Percentiles rank a stretch among this genome's conserved stretches.
Evolutionary conservation across 768 basidiomycete genomes (phyloP).

Genomic region (Pleurotus eryngii): DNA sequence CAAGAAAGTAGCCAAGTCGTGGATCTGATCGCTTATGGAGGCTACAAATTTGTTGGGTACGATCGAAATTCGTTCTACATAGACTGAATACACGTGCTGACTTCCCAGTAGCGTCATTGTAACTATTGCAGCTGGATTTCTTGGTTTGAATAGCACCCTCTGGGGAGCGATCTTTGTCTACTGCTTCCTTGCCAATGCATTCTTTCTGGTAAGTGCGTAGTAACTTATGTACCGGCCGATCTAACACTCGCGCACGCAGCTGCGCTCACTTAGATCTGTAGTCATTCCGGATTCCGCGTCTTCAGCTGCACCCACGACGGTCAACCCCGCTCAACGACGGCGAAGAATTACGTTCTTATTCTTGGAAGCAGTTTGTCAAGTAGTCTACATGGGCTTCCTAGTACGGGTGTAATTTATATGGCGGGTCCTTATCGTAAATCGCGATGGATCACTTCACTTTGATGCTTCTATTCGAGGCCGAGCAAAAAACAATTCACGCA

Average conservation of each 20-base stretch:
- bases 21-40: conserved; percentile 88
- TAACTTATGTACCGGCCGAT: background rate
- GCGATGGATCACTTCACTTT: no score
- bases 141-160: conserved; percentile 58
- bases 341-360: conserved; percentile 88
- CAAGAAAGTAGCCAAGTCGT: conserved; percentile 66
- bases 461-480: no score
- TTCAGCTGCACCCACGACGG: conserved; percentile 40
- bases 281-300: conserved; percentile 78
- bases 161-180: conserved; percentile 79
- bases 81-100: background rate
- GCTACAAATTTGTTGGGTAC: conserved; percentile 97
- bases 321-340: conserved; percentile 78
- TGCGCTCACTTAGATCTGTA: conserved; percentile 89
- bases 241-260: conserved; percentile 39
- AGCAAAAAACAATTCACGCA: no score
- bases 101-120: conserved; percentile 68
- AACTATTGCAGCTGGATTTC: conserved; percentile 68
- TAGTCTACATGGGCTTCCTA: conserved; percentile 83
- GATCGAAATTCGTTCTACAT: conserved; percentile 22
- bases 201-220: conserved; percentile 75
- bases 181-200: conserved; percentile 83
- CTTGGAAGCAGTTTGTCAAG: conserved; percentile 76
- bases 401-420: conserved; percentile 41
- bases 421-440: no score